Percentiles rank a stretch among this genome's conserved stretches.
phyloP scores from a whole-genome alignment of 129 eudicot species.

The Tanacetum coccineum region DNA sequence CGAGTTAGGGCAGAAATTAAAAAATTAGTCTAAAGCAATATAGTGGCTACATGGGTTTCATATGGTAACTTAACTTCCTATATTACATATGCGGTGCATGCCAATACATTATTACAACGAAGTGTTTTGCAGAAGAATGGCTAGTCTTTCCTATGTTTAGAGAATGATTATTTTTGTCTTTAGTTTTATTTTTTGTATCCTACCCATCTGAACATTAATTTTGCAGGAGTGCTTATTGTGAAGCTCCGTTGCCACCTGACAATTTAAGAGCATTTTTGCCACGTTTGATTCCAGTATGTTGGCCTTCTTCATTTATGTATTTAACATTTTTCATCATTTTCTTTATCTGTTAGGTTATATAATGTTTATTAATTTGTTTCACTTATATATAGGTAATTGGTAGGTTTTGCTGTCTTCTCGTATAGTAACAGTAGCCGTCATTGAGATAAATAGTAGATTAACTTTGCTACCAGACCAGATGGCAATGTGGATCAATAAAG shows the following conservation, averaged over 20 bases:
- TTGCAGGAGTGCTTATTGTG: conserved; percentile 93
- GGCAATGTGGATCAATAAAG: too few species aligned
- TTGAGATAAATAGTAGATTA: too few species aligned
- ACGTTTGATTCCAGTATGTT: conserved; percentile 81
- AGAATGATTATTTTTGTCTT: neutral
- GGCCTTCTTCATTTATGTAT: neutral
- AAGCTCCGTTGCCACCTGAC: conserved; percentile 90
- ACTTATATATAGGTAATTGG: conserved; percentile 20
- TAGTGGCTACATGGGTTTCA: too few species aligned
- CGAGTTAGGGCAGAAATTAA: too few species aligned
- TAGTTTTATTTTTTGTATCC: neutral
- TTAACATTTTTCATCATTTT: neutral
- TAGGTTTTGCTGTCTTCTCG: conserved; percentile 81
- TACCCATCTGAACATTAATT: conserved; percentile 7
- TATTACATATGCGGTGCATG: neutral
- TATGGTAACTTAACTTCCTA: too few species aligned
- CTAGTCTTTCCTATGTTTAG: neutral
- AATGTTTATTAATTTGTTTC: neutral
- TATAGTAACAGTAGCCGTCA: too few species aligned
- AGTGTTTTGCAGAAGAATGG: neutral
- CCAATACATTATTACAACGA: neutral
- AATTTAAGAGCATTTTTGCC: conserved; percentile 81
- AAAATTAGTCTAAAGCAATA: too few species aligned
- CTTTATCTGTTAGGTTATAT: neutral
- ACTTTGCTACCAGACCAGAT: too few species aligned